Evolutionary conservation across 1,284 basidiomycete genomes (phyloP), one percentile per base, ranked within the genome.

Genomic region (Inonotus hispidus): DNA sequence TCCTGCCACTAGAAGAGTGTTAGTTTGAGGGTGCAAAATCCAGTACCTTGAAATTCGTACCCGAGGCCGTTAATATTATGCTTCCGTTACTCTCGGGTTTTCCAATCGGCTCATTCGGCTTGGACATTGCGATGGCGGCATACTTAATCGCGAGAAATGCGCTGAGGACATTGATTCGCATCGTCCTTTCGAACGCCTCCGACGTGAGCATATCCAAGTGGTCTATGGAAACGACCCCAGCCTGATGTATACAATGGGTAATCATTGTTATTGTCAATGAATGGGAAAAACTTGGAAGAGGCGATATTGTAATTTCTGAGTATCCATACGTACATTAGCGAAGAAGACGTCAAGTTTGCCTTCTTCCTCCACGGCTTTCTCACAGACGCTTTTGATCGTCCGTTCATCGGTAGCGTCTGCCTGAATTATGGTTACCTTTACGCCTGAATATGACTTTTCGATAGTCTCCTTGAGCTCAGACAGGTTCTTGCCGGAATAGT

Each of bases 301-400:
- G 6, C 19, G 14, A 54, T 32, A 25, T 21, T 5, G 16, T 8
- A 11, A 39, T 21, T 32, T 27, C 49, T 37, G 32, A 35, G 32
- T 41, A 39, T 53, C 25, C 4, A 16, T 39, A 67, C 82, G 67
- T 67, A 92, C 93, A 70, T 98, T 97, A 41, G 95, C 95, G 70
- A 94, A 97, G 79, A 95, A 97, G 66, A 96, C 87, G 68, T 98
- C 95, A 16, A 97, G 78, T 53, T 85, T 82, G 1, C 93, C 93
- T 68, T 94, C 87, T 65, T 97, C 93, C 43, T 81, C 71, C 16
- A 95, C 67, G 1, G 89, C 90, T 64, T 79, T 84, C 62, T 88
- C 76, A 72, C 93, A 92, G 1, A 95, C 70, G 2, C 72, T 74
- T 35, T 80, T 77, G 64, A 97, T 87, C 14, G 87, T 81, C n/a